Evolutionary conservation across 306 rosid species (phyloP).

Genomic region (Myrica gale): DNA sequence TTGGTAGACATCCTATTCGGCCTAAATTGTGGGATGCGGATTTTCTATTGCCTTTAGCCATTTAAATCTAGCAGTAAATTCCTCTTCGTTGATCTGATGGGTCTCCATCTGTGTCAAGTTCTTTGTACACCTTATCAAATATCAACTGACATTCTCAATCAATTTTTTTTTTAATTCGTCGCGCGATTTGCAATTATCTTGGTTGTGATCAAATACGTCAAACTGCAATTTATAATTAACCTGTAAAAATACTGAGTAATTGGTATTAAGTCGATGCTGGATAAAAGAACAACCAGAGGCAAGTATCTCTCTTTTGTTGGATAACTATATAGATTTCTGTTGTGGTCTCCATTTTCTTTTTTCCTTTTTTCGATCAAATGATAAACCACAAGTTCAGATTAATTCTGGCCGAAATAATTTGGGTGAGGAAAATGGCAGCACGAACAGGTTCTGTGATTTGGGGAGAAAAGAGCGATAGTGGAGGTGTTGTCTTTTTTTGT

Average conservation of each 20-base stretch:
- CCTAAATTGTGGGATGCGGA: constrained; percentile 14
- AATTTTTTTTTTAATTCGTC: constrained; percentile 36
- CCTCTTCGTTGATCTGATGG: constrained; percentile 27
- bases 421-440: no score
- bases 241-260: neutral
- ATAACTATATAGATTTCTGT: no score
- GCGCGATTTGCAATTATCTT: constrained; percentile 29
- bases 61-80: constrained; percentile 35
- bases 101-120: constrained; percentile 35
- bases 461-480: no score
- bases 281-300: neutral
- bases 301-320: no score
- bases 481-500: no score
- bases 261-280: neutral
- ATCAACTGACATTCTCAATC: constrained; percentile 31
- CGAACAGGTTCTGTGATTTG: no score
- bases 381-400: no score
- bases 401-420: no score
- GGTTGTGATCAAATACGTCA: constrained; percentile 31
- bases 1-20: constrained; percentile 28
- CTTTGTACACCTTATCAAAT: constrained; percentile 32
- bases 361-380: no score
- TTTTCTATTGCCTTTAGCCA: constrained; percentile 27
- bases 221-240: constrained; percentile 16
- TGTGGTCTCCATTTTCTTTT: no score